phyloP scores from a whole-genome alignment of 2,329 filamentous ascomycete genomes.

The Hypoxylon sp. region DNA sequence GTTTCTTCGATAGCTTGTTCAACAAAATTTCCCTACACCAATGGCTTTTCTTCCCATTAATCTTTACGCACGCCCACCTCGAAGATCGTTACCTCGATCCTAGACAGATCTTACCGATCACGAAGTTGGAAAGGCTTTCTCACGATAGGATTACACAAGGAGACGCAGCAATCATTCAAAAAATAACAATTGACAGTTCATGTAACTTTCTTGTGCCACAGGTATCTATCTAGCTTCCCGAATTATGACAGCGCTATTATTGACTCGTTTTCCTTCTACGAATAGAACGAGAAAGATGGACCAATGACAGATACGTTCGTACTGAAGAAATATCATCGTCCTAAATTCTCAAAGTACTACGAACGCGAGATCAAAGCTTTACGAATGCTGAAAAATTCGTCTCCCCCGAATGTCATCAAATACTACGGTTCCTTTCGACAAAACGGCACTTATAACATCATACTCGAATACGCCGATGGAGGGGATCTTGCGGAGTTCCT shows the following conservation, averaged over 20 bases:
- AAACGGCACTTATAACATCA: constrained; percentile 32
- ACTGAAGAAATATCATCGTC: constrained; percentile 33
- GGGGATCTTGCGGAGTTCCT: constrained; percentile 36
- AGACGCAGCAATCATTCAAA: constrained; percentile 27
- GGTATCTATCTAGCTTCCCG: constrained; percentile 1
- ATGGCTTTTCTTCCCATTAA: constrained; percentile 35
- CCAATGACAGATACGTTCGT: constrained; percentile 28
- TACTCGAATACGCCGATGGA: constrained; percentile 42
- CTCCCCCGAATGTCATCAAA: constrained; percentile 30
- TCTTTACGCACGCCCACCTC: constrained; percentile 17
- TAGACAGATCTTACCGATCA: constrained; percentile 24
- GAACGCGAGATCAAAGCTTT: constrained; percentile 37
- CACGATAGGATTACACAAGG: constrained; percentile 14
- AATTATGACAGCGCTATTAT: not conserved
- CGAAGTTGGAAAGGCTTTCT: constrained; percentile 9
- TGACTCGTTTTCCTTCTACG: not conserved
- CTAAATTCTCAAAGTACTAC: constrained; percentile 28
- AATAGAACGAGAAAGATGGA: not conserved
- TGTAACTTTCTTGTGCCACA: constrained; percentile 24
- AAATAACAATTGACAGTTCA: constrained; percentile 29
- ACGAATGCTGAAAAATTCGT: constrained; percentile 28
- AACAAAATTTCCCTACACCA: constrained; percentile 17
- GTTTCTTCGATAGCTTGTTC: constrained; percentile 24
- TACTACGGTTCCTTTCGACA: constrained; percentile 45
- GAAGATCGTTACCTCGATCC: constrained; percentile 22